Base-by-base conservation (phyloP, 2,329 filamentous ascomycete genomes). In the Colletotrichum gigasporum region DNA sequence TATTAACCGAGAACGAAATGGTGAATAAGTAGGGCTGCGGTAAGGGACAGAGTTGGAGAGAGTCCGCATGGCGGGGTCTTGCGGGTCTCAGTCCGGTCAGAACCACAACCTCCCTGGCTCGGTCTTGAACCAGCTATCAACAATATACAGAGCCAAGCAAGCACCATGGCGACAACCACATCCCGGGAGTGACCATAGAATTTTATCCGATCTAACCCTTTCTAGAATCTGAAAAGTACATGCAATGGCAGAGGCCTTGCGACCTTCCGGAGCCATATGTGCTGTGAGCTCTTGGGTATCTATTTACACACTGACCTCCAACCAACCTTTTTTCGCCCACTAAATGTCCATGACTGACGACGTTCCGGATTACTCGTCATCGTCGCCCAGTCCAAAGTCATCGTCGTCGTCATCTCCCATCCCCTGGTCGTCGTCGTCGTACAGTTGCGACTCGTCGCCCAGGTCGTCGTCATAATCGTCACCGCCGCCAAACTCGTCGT, bases 381-480 rank as follows among this genome's bases (percentile, higher is more conserved):
- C 62, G 24, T 65, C 57, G 11, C 50, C 50, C 11, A 65, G 22
- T n/a, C 62, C 62, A 37, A 65, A 65, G 18, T 65, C 63, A 16
- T 51, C 55, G 26, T 65, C 59, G 37, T 65, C 58, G 18, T 65
- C 63, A 9, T 65, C 58, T 2, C 26, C 51, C 51, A 65, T 41
- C 20, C 52, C 63, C 45, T 64, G 59, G 20, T 63, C 59, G 10
- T 65, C 63, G 18, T 65, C 63, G 20, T 65, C 63, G 47, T 65
- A 65, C 59, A 63, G 34, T 44, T 65, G 63, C 10, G 65, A 73
- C 30, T 69, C 73, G n/a, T 71, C 72, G 18, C 69, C 75, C 39
- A 72, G 72, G 26, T 72, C 70, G 8, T 72, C 75, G 32, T 72
- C 75, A 30, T 79, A 76, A 28, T 79, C 77, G 1, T 72, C 75